Conservation (phyloP, 768 basidiomycete species). For the Russula sp. region DNA sequence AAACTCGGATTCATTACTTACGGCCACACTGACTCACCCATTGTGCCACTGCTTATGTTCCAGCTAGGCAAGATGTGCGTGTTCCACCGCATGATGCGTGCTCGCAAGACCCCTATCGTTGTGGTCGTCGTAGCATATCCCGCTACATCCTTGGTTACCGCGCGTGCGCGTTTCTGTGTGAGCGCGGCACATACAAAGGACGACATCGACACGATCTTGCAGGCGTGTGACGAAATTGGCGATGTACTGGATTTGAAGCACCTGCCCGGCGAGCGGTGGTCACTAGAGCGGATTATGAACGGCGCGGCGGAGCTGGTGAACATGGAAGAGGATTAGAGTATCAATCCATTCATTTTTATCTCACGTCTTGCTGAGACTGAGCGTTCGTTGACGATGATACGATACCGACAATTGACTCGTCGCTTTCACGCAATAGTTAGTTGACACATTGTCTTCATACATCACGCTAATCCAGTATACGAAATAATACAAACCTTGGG, state of each 20-base stretch:
- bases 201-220: conserved; percentile 81
- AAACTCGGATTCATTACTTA: conserved; percentile 98
- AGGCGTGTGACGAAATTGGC: conserved; percentile 90
- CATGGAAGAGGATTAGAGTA: conserved; percentile 28
- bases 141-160: conserved; percentile 83
- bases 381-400: neutral
- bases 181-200: conserved; percentile 96
- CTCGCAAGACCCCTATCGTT: conserved; percentile 69
- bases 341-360: neutral
- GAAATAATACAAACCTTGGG: neutral
- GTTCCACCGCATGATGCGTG: conserved; percentile 85
- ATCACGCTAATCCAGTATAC: conserved; percentile 2
- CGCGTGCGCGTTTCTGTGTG: conserved; percentile 89
- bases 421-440: neutral
- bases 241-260: conserved; percentile 88
- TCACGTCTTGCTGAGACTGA: neutral
- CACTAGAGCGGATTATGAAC: conserved; percentile 63
- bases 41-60: conserved; percentile 89
- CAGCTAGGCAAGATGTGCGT: conserved; percentile 90
- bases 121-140: conserved; percentile 89
- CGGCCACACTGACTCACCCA: conserved; percentile 85
- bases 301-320: conserved; percentile 72
- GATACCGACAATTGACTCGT: conserved; percentile 4
- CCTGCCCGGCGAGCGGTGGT: conserved; percentile 65
- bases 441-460: conserved; percentile 3